phyloP scores from a whole-genome alignment of 2,329 filamentous ascomycete species.

The Trichoderma sp. region DNA sequence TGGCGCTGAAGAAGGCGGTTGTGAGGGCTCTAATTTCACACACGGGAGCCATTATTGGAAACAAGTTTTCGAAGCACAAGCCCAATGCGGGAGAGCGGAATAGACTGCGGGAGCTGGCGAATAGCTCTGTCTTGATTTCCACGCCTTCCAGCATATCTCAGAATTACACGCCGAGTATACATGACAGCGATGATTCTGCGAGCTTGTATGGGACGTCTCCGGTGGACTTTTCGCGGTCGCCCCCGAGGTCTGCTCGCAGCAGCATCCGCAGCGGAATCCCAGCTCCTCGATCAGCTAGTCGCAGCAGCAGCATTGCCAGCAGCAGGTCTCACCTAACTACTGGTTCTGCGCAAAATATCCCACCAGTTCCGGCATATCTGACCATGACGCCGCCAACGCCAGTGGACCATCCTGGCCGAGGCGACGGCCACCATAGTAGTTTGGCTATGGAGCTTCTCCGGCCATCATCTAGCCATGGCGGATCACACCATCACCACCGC shows the following conservation, averaged over 20 bases:
- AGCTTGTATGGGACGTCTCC: constrained; percentile 58
- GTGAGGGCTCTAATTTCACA: constrained; percentile 93
- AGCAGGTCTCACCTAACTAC: constrained; percentile 48
- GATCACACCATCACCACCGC: constrained; percentile 29
- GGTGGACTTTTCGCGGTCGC: constrained; percentile 63
- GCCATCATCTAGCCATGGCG: constrained; percentile 41
- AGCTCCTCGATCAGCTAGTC: constrained; percentile 50
- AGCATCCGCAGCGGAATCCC: constrained; percentile 54
- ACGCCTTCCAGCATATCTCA: constrained; percentile 44
- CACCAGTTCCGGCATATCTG: constrained; percentile 46
- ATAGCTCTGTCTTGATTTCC: constrained; percentile 68
- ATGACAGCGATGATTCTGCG: constrained; percentile 61
- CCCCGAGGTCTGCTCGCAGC: constrained; percentile 57
- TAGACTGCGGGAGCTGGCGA: constrained; percentile 82
- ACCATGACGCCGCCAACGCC: constrained; percentile 56
- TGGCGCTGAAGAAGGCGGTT: constrained; percentile 92
- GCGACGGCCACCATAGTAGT: constrained; percentile 32
- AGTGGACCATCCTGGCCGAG: constrained; percentile 35
- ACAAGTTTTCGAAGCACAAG: constrained; percentile 91
- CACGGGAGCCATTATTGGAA: constrained; percentile 93
- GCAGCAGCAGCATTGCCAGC: constrained; percentile 58
- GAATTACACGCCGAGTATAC: constrained; percentile 48
- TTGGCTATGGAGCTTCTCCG: constrained; percentile 41
- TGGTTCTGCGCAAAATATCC: constrained; percentile 36
- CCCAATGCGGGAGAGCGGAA: constrained; percentile 79